Percentiles rank a stretch among this genome's conserved stretches.
phyloP scores from a whole-genome alignment of 495 filamentous ascomycete genomes.

The Ascodesmis nigricans region DNA sequence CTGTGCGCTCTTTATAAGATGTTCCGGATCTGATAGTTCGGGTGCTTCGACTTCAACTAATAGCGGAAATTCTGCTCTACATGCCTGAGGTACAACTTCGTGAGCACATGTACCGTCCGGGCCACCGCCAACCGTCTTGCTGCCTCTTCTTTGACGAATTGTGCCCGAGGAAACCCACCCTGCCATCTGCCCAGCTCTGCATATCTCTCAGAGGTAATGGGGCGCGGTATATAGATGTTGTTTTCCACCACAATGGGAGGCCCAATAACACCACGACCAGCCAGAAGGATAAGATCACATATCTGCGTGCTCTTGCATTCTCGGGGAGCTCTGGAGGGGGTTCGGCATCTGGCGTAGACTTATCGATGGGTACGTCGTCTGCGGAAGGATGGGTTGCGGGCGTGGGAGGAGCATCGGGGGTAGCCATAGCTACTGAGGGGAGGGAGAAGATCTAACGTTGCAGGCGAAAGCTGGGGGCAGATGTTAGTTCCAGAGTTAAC shows the following conservation, averaged over 20 bases:
- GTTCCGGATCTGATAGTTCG: slow-evolving; percentile 41
- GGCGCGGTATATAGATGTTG: slow-evolving; percentile 84
- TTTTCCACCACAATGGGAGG: slow-evolving; percentile 88
- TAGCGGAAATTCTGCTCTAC: slow-evolving; percentile 69
- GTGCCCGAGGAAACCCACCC: slow-evolving; percentile 31
- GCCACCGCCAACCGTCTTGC: background rate
- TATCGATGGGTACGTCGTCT: no score
- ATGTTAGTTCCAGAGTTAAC: no score
- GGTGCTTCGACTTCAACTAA: slow-evolving; percentile 57
- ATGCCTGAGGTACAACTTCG: slow-evolving; percentile 33
- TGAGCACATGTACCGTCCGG: background rate
- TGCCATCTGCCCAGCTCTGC: slow-evolving; percentile 82
- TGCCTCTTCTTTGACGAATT: slow-evolving; percentile 6
- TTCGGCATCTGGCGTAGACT: no score
- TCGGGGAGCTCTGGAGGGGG: slow-evolving; percentile 58
- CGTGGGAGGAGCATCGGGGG: no score
- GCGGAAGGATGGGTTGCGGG: no score
- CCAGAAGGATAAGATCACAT: slow-evolving; percentile 81
- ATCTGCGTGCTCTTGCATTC: slow-evolving; percentile 41
- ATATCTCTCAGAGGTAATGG: slow-evolving; percentile 65
- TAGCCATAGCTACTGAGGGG: no score
- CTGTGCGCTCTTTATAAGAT: slow-evolving; percentile 63
- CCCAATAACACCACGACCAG: slow-evolving; percentile 62
- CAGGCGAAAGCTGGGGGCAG: no score
- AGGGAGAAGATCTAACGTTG: no score